These are phyloP conservation scores for Aspergillus incahuasiensis DNA, from an alignment of 495 filamentous ascomycete genomes.

Conservation along the genomic window DNA sequence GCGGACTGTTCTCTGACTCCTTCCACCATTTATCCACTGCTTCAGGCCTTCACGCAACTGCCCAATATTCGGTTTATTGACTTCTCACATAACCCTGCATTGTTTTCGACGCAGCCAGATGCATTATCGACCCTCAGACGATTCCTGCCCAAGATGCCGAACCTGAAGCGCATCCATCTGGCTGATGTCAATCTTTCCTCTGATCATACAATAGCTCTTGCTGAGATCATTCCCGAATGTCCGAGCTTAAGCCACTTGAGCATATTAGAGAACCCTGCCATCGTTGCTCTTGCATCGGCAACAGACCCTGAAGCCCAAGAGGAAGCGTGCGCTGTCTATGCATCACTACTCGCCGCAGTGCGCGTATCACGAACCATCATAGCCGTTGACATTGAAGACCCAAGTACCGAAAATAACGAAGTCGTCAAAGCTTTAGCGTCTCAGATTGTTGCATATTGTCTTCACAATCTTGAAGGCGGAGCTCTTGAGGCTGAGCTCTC, in stretches of 20 bases:
- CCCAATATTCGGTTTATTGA: constrained; percentile 84
- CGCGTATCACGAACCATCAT: constrained; percentile 79
- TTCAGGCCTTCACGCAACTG: constrained; percentile 69
- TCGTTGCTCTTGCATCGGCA: constrained; percentile 63
- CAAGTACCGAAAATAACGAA: constrained; percentile 70
- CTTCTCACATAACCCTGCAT: constrained; percentile 77
- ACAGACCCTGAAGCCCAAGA: constrained; percentile 71
- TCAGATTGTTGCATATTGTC: constrained; percentile 87
- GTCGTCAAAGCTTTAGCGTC: constrained; percentile 90
- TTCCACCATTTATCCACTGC: constrained; percentile 63
- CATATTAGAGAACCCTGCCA: constrained; percentile 74
- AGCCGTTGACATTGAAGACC: constrained; percentile 87
- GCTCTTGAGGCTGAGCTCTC: constrained; percentile 45
- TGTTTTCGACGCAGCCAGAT: constrained; percentile 72
- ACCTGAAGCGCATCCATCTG: constrained; percentile 81
- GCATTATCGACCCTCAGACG: constrained; percentile 71
- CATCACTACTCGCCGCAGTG: constrained; percentile 83
- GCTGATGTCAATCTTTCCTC: constrained; percentile 80
- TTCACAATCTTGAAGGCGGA: constrained; percentile 78
- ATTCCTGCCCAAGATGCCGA: constrained; percentile 77
- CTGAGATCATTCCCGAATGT: constrained; percentile 83
- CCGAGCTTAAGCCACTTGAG: constrained; percentile 81
- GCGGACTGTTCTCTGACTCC: constrained; percentile 81
- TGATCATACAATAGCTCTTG: constrained; percentile 82
- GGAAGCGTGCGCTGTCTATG: constrained; percentile 90